Conservation (phyloP, 192 early-diverging fungal species). For the Coemansia sp. region DNA sequence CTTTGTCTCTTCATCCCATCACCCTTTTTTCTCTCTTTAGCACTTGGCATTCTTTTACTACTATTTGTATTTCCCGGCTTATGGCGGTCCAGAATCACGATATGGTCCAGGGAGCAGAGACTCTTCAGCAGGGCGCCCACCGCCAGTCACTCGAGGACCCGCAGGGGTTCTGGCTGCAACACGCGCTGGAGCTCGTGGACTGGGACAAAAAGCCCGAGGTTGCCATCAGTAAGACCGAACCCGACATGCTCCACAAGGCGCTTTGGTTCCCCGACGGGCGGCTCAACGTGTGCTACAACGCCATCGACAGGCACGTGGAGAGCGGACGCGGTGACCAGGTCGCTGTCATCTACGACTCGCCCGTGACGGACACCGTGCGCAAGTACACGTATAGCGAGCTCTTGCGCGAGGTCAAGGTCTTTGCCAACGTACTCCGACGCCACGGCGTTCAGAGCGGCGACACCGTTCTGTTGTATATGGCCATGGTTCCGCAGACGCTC, state of each 20-base stretch:
- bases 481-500: slow-evolving; percentile 78
- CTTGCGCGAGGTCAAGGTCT: slow-evolving; percentile 61
- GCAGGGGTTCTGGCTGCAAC: slow-evolving; percentile 44
- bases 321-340: slow-evolving; percentile 59
- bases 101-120: neutral
- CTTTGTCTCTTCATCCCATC: slow-evolving; percentile 1
- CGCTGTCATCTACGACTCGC: slow-evolving; percentile 76
- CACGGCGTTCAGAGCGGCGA: slow-evolving; percentile 68
- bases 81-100: neutral
- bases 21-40: neutral
- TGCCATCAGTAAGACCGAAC: slow-evolving; percentile 16
- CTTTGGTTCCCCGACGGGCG: slow-evolving; percentile 69
- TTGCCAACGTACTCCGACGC: slow-evolving; percentile 62
- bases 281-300: slow-evolving; percentile 82
- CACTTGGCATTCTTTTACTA: neutral
- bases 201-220: slow-evolving; percentile 29
- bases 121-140: slow-evolving; percentile 32
- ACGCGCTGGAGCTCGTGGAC: slow-evolving; percentile 43
- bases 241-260: slow-evolving; percentile 28
- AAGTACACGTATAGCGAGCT: slow-evolving; percentile 69
- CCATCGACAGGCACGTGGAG: slow-evolving; percentile 70
- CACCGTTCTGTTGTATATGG: slow-evolving; percentile 80
- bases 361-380: slow-evolving; percentile 56
- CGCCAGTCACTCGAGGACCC: slow-evolving; percentile 36
- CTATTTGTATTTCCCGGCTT: neutral